These are phyloP conservation scores for Fomitopsis serialis DNA, from an alignment of 768 basidiomycete genomes.

Conservation along the genomic window DNA sequence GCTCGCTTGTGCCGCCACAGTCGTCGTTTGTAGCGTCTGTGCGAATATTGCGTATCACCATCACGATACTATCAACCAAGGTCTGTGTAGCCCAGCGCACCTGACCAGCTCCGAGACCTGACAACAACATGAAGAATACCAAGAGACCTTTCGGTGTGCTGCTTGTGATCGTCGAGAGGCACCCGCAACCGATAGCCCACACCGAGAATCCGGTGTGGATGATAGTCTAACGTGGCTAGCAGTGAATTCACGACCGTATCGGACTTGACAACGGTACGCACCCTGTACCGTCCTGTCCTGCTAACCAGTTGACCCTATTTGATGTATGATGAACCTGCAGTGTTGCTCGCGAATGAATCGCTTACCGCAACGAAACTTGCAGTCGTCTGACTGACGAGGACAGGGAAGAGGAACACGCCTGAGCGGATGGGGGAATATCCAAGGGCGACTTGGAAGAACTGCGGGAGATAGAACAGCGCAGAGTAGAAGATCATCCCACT, in stretches of 20 bases:
- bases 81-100: constrained; percentile 12
- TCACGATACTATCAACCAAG: too few relatives aligned
- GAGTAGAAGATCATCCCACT: constrained; percentile 62
- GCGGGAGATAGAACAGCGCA: constrained; percentile 66
- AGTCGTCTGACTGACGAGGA: constrained; percentile 59
- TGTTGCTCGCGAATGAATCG: neutral
- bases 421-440: constrained; percentile 60
- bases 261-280: constrained; percentile 16
- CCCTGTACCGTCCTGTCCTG: constrained; percentile 59
- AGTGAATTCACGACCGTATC: neutral
- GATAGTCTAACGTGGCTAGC: constrained; percentile 33
- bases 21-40: constrained; percentile 60
- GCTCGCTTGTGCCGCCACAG: constrained; percentile 68
- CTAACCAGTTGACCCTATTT: constrained; percentile 55
- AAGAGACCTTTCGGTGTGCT: constrained; percentile 43
- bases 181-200: constrained; percentile 68
- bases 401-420: constrained; percentile 62
- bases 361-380: constrained; percentile 45
- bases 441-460: constrained; percentile 71
- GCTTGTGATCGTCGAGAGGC: constrained; percentile 56
- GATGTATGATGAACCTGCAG: neutral
- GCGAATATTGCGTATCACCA: neutral
- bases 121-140: constrained; percentile 35
- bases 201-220: constrained; percentile 60
- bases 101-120: constrained; percentile 22